Base-by-base conservation (phyloP, 2,329 filamentous ascomycete species). In the Penicillium polonicum region DNA sequence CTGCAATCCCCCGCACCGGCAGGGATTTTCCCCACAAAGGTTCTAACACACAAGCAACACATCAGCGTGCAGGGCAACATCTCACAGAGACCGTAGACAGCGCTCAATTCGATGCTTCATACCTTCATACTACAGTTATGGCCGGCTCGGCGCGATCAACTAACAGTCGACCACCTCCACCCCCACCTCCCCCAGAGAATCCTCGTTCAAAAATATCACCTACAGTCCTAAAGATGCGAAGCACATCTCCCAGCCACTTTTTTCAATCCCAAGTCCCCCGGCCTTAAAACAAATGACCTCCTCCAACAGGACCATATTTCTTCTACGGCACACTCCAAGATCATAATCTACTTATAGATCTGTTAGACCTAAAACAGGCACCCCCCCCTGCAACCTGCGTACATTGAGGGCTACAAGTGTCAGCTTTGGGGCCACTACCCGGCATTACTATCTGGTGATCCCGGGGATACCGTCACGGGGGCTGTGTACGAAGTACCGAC, bases 321-420 rank as follows among this genome's bases (percentile, higher is more conserved):
- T 74, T 74, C 63, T 73, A 74, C 50, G 70, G 71, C 27, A 66
- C 70, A 5, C 60, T 75, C 4, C 60, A 64, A 39, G 66, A 72
- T 27, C 63, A 70, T 2, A 55, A 38, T 17, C 62, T 66, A 33
- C 60, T 70, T 2, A 36, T 29, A 13, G 54, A 65, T 27, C 60
- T 68, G 31, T 57, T 69, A 12, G n/a, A 36, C 15, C 45, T 65
- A 3, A 58, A 64, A 17, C 35, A 55, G 17, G 19, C 54, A 19
- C 57, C 60, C 2, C 41, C 41, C 46, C 10, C 52, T 69, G 4
- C 56, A 61, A 10, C 61, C 61, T 6, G 66, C 63, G 12, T 57
- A 48, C 27, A 51, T 70, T 5, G 38, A 52, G 13, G 64, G 62
- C 7, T 67, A 66, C 49, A 39, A 44, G 42, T 58, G 51, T 50